These are phyloP conservation scores for Kodamaea lidongshanica DNA, from an alignment of 805 yeast genomes.

Conservation along the genomic window DNA sequence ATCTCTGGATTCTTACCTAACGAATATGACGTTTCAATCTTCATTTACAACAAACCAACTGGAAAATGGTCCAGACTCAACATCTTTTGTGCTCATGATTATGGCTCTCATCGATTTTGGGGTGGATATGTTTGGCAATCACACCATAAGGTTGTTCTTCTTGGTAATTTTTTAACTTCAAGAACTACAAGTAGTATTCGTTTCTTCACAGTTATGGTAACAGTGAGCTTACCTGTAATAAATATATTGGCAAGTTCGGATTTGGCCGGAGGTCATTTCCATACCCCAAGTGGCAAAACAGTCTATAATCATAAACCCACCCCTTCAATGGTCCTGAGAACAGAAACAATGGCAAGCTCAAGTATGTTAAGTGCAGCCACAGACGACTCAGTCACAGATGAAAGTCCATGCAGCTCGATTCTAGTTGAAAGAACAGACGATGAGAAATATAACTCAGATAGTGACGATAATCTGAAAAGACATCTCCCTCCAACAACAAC, in stretches of 20 bases:
- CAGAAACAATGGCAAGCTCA: not conserved
- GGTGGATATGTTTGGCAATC: conserved; percentile 71
- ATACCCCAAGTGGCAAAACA: conserved; percentile 15
- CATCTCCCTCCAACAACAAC: conserved; percentile 10
- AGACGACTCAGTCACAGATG: conserved; percentile 9
- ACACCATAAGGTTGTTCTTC: conserved; percentile 61
- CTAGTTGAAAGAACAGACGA: conserved; percentile 8
- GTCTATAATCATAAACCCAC: conserved; percentile 6
- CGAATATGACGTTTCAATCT: conserved; percentile 43
- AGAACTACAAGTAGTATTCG: conserved; percentile 42
- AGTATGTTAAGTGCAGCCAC: conserved; percentile 4
- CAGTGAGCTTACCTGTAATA: conserved; percentile 51
- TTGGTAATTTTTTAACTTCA: conserved; percentile 49
- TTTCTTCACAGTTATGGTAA: conserved; percentile 42
- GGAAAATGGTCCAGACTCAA: conserved; percentile 62
- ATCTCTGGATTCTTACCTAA: conserved; percentile 53
- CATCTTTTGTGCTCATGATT: conserved; percentile 45
- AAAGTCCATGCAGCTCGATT: conserved; percentile 11
- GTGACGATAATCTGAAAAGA: conserved; percentile 8
- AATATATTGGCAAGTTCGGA: conserved; percentile 43
- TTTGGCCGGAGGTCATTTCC: conserved; percentile 26
- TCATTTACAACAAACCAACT: conserved; percentile 47
- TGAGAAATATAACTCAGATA: conserved; percentile 9
- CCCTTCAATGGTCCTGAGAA: conserved; percentile 1
- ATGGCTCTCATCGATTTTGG: conserved; percentile 55